Conservation (phyloP, 768 basidiomycete species). For the Tephrocybe sp. region DNA sequence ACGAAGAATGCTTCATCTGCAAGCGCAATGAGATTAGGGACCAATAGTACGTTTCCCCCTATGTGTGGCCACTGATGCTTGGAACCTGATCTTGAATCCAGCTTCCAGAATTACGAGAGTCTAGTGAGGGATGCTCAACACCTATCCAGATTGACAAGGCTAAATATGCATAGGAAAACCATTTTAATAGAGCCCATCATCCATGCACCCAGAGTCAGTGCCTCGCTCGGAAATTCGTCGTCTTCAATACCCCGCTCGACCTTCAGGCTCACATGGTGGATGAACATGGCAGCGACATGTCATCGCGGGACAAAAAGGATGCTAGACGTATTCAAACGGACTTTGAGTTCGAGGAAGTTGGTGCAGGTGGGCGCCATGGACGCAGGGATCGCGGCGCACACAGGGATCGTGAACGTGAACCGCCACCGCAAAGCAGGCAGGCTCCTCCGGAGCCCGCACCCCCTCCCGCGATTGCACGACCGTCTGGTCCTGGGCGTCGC, state of each 20-base stretch:
- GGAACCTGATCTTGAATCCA: constrained; percentile 25
- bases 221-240: constrained; percentile 88
- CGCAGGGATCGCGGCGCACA: constrained; percentile 43
- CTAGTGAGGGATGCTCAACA: constrained; percentile 47
- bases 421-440: constrained; percentile 29
- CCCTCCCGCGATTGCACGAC: constrained; percentile 15
- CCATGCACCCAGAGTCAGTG: constrained; percentile 76
- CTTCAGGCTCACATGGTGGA: constrained; percentile 90
- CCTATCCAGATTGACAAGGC: constrained; percentile 1
- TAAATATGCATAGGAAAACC: constrained; percentile 61
- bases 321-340: constrained; percentile 69
- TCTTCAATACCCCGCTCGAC: constrained; percentile 85
- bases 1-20: constrained; percentile 97
- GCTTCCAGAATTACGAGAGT: constrained; percentile 77
- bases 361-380: constrained; percentile 37
- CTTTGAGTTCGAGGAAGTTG: constrained; percentile 57
- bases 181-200: constrained; percentile 74
- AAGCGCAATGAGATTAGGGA: constrained; percentile 76
- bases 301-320: constrained; percentile 63
- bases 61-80: background rate
- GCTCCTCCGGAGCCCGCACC: constrained; percentile 13
- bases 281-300: constrained; percentile 75
- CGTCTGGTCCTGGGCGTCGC: constrained; percentile 40
- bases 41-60: constrained; percentile 68
- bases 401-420: constrained; percentile 41